Conservation (phyloP, 441 rosid genomes). For the Populus tomentosa region DNA sequence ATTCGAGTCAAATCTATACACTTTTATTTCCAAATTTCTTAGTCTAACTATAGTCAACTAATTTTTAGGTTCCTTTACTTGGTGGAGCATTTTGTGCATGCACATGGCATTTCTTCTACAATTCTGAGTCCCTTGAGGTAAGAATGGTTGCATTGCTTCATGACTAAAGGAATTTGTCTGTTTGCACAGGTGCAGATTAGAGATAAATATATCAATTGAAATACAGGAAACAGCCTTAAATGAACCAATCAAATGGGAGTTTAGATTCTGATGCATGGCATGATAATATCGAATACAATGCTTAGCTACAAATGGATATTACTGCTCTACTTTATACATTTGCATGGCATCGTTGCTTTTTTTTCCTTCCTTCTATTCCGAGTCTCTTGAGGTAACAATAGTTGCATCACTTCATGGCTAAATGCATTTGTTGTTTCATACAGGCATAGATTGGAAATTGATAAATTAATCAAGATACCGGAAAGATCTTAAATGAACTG, state of each 20-base stretch:
- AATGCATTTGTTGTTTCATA: not conserved
- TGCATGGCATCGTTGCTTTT: not conserved
- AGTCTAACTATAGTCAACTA: constrained; percentile 13
- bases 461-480: not conserved
- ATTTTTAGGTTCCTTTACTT: constrained; percentile 73
- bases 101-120: constrained; percentile 97
- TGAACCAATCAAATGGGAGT: not conserved
- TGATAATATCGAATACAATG: not conserved
- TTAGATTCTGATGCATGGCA: constrained; percentile 1
- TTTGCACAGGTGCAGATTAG: not conserved
- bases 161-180: not conserved
- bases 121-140: constrained; percentile 90
- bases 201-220: not conserved
- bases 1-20: not conserved
- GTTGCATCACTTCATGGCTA: not conserved
- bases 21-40: not conserved
- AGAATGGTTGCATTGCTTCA: constrained; percentile 2
- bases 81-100: constrained; percentile 98
- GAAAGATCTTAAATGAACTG: not conserved
- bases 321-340: not conserved
- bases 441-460: not conserved
- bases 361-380: not conserved
- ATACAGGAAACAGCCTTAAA: not conserved
- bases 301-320: not conserved
- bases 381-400: not conserved